Conservation (phyloP, 2,329 filamentous ascomycete species). For the Scleromitrula shiraiana region DNA sequence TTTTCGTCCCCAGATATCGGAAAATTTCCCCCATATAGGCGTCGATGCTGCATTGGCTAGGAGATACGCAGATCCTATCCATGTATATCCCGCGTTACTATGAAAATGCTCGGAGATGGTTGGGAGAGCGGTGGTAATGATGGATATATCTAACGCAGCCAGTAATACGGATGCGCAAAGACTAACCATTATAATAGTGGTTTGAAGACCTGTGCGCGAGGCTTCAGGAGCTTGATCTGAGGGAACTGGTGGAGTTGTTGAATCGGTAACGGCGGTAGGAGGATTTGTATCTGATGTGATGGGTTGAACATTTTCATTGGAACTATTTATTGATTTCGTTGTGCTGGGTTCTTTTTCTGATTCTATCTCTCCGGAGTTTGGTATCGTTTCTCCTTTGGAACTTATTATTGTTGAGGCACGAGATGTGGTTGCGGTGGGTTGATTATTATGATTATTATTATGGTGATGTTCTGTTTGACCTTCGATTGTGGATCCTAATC, state of each 20-base stretch:
- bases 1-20: slow-evolving; percentile 51
- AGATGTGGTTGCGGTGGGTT: too few relatives aligned
- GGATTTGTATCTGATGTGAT: background rate
- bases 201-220: slow-evolving; percentile 26
- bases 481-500: too few relatives aligned
- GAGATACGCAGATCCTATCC: slow-evolving; percentile 69
- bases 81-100: slow-evolving; percentile 50
- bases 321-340: too few relatives aligned
- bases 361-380: too few relatives aligned
- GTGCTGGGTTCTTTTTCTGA: too few relatives aligned
- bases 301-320: too few relatives aligned
- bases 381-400: too few relatives aligned
- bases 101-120: slow-evolving; percentile 48
- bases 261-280: background rate
- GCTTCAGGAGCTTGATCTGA: slow-evolving; percentile 20
- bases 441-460: too few relatives aligned
- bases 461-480: too few relatives aligned
- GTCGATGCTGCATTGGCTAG: slow-evolving; percentile 59
- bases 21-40: slow-evolving; percentile 57
- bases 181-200: slow-evolving; percentile 26
- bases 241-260: background rate
- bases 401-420: too few relatives aligned
- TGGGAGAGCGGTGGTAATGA: slow-evolving; percentile 53
- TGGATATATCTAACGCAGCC: slow-evolving; percentile 36
- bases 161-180: slow-evolving; percentile 29